Evolutionary conservation across 1,284 basidiomycete genomes (phyloP), one percentile per base, ranked within the genome.

Genomic region (Anthracocystis walkeri): DNA sequence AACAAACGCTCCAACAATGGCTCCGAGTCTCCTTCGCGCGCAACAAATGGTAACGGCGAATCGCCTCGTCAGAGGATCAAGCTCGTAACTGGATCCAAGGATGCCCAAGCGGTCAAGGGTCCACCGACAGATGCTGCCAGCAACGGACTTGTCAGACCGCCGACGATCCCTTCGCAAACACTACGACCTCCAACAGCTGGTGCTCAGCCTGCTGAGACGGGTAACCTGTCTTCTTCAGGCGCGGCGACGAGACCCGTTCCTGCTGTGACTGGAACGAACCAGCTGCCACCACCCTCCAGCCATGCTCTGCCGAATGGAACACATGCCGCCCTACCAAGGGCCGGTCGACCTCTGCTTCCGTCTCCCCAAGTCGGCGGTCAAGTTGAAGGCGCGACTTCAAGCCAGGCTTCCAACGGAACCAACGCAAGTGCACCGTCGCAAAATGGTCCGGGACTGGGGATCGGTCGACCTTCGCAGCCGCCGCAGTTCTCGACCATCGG

Each of bases 21-120:
- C 18, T 33, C 65, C 21, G 71, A 66, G 35, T 67, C 56, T 23
- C 63, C 67, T 2, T 49, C 57, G 14, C 53, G 65, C 25, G 52
- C 64, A 21, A 27, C 54, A 3, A 21, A 16, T 11, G 51, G 63
- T 12, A 62, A 35, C 29, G 55, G 38, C 35, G 68, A 62, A 7
- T 66, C 72, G 11, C 57, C 72, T 2, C 62, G 63, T 23, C 66
- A 58, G n/a, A 63, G 51, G 54, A 65, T 70, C 60, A 75, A 64
- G 53, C 63, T 75, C 12, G 62, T 64, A 1, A 53, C 61, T 3
- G 50, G 50, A 0, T 16, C 45, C 23, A 68, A 57, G 42, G 45
- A 51, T 18, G 55, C 35, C 25, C 59, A 66, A 21, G 42, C 44
- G 12, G 53, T 33, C 7, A 53, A 53, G 35, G 16, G 31, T 25